phyloP scores from a whole-genome alignment of 345 rosid species.

The Hirschfeldia incana region DNA sequence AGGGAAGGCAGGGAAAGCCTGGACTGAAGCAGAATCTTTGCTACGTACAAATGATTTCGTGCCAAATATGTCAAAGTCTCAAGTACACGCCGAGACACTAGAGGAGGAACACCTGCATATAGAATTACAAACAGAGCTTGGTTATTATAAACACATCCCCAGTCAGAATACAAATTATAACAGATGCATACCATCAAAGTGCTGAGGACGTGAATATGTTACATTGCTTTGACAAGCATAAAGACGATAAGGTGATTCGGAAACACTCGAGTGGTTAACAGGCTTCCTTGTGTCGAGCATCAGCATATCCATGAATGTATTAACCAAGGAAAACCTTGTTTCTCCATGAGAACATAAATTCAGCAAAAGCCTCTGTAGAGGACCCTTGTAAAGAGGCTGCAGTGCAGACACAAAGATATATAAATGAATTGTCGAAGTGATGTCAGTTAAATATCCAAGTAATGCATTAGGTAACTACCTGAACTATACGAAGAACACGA shows the following conservation, averaged over 20 bases:
- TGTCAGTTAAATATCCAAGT: background rate
- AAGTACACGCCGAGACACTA: constrained; percentile 87
- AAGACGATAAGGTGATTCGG: constrained; percentile 74
- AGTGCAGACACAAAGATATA: constrained; percentile 39
- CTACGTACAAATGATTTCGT: constrained; percentile 77
- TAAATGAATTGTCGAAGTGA: constrained; percentile 16
- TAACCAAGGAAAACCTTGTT: constrained; percentile 74
- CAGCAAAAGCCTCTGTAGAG: constrained; percentile 87
- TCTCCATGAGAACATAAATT: constrained; percentile 89
- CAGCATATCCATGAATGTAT: constrained; percentile 84
- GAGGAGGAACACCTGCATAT: constrained; percentile 79
- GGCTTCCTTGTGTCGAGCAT: constrained; percentile 73
- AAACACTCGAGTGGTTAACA: constrained; percentile 42
- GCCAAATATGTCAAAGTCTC: constrained; percentile 87
- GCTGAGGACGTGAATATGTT: constrained; percentile 89
- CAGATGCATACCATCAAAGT: constrained; percentile 66
- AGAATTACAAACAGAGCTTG: background rate
- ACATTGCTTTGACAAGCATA: constrained; percentile 93
- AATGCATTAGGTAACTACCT: constrained; percentile 60
- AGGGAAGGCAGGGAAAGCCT: constrained; percentile 54
- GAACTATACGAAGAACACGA: constrained; percentile 87
- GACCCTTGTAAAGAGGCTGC: constrained; percentile 94
- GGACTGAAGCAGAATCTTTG: constrained; percentile 75
- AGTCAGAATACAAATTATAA: background rate
- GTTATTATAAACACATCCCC: background rate